Base-by-base conservation (phyloP, 352 stramenopile genomes). In the Phytopythium ostracodes region DNA sequence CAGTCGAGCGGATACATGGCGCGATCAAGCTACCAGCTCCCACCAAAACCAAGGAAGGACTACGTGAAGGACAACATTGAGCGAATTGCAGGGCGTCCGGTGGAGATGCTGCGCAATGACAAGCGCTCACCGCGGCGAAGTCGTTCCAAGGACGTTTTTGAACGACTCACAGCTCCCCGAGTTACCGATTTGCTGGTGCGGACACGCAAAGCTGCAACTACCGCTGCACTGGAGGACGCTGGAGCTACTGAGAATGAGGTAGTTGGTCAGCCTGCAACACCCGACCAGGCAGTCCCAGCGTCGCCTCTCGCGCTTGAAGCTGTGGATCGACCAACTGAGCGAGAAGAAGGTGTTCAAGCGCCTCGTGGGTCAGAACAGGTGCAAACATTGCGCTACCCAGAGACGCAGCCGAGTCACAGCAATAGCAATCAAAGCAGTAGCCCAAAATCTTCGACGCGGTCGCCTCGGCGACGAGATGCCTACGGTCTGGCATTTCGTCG, bases 1-100 rank as follows among this genome's bases (percentile, higher is more conserved):
- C 68, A 63, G 11, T 77, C 63, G 15, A 77, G 69, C 55, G 68
- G 74, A 31, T 76, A 70, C 38, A 56, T 56, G 44, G 18, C 50
- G 38, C 50, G 43, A 7, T 42, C 20, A 7, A 49, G 61, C 10
- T 62, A 74, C 47, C 66, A 67, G 25, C 57, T 62, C 0, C 55
- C 40, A 4, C 25, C 24, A 11, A 51, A 51, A 12, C 25, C 55
- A 15, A 43, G 24, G 10, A 89, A 81, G 33, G 76, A 91, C 29
- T 91, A 74, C 57, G 66, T 91, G 11, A 79, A 70, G 20, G 63
- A 78, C 17, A 91, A 91, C 33, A 78, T 83, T 57, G 77, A 89
- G 47, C 68, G 63, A 1, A 62, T 88, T 20, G 71, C 79, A 33
- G 77, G 79, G 46, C 54, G 67, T 31, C 50, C 68, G 1, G 60